phyloP scores from a whole-genome alignment of 208 protist species.

The Trichomonas vaginalis region DNA sequence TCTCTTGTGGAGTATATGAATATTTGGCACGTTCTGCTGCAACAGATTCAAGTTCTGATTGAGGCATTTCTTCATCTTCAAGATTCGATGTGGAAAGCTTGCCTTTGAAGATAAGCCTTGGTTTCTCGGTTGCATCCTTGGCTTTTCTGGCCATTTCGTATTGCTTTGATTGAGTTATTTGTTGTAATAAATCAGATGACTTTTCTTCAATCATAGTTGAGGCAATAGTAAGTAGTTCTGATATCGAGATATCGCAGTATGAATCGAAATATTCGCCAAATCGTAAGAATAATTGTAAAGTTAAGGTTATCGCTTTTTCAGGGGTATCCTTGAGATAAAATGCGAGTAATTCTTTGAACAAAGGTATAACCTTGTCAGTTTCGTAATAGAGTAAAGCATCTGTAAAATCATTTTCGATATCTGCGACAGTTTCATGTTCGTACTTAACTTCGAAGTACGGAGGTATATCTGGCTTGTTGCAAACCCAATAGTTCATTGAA shows the following conservation, averaged over 20 bases:
- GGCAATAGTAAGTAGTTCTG: background rate
- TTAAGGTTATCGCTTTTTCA: background rate
- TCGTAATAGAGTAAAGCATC: background rate
- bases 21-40: background rate
- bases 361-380: background rate
- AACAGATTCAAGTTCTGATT: background rate
- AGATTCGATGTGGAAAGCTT: background rate
- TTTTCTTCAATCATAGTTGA: background rate
- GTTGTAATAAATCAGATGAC: background rate
- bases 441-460: background rate
- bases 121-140: background rate
- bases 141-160: background rate
- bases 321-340: background rate
- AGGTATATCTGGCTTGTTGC: background rate
- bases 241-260: background rate
- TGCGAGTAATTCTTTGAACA: background rate
- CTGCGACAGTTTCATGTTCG: background rate
- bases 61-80: background rate
- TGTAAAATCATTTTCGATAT: background rate
- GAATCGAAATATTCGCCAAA: background rate
- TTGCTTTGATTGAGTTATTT: background rate
- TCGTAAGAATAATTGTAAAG: background rate
- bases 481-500: background rate
- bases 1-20: background rate
- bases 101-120: background rate